Base-by-base conservation (phyloP, 2,329 filamentous ascomycete genomes). In the Exophiala aquamarina region DNA sequence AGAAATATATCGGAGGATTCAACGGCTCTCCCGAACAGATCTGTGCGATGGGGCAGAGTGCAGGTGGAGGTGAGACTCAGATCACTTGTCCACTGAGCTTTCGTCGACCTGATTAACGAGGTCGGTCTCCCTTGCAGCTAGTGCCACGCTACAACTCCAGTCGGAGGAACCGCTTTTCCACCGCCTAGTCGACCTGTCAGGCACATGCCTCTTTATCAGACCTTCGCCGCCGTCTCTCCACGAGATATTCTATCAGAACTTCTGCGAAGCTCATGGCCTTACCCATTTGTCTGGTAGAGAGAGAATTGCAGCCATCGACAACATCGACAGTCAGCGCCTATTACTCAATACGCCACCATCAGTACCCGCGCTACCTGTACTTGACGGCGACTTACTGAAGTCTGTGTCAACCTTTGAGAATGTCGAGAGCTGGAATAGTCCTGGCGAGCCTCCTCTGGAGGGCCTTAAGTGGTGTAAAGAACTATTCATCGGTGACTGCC, bases 401-500 rank as follows among this genome's bases (percentile, higher is more conserved):
- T 9, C n/a, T n/a, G 28, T n/a, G n/a, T n/a, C n/a, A 9, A 31
- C 28, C 9, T 31, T 31, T 31, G 28, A 31, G 9, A n/a, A 31
- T 31, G n/a, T 31, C 28, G 28, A 31, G 28, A 9, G n/a, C 9
- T 31, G 28, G 28, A 9, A 9, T 31, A 31, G 9, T 9, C 28
- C 9, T n/a, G 28, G 28, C 9, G n/a, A n/a, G 9, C n/a, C 28
- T 9, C 9, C 9, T 31, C 9, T 31, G 9, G 9, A 9, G 28
- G 73, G 69, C 1, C 65, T 64, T 18, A 58, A 62, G 7, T 77
- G 74, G 73, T 77, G 72, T 49, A 58, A 67, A 31, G 61, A 66
- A 14, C 43, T 77, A 7, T 63, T 77, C 46, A 67, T 77, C 26
- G 75, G 75, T 7, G 69, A 76, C 46, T 71, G 70, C 17, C 64